Base-by-base conservation (phyloP, 108 stramenopile genomes). In the Cyclostephanos invisitatus region DNA sequence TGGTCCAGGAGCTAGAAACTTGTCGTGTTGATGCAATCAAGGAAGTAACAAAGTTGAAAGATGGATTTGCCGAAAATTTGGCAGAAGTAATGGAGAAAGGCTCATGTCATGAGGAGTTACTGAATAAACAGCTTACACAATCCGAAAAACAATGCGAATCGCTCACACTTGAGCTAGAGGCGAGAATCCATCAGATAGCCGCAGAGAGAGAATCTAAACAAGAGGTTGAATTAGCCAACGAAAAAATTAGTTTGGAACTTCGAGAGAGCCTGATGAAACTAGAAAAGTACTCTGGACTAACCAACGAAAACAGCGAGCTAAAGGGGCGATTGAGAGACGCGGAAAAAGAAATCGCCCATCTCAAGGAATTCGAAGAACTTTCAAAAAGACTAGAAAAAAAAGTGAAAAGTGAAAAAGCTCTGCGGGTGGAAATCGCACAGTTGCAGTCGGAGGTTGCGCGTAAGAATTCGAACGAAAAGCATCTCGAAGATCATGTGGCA, bases 381-480 rank as follows among this genome's bases (percentile, higher is more conserved):
- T 38, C 47, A 21, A 49, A 47, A 5, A 64, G 47, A 50, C 46
- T 77, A 11, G 54, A 70, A 29, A 58, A 77, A 15, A 59, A 70
- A 27, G 18, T 7, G 7, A 70, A 70, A 56, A 60, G 38, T 47
- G 75, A 76, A 69, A 48, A 35, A 22, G 63, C 68, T 24, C 48
- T 77, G 8, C 54, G 76, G 32, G 69, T 63, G 42, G 76, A 77
- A 58, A 32, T 77, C 17, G 76, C 76, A 10, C 76, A 77, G 29
- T 58, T 28, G 32, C 70, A 66, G 56, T 69, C 70, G 37, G 27
- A 68, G 63, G 59, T 77, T 25, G 38, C 63, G 21, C 64, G 70
- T 38, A 59, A 40, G n/a, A 42, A 77, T 47, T 61, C 69, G 32
- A 77, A 77, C 51, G 76, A 77, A 70, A 77, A 77, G 36, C 57